These are phyloP conservation scores for Brassica cretica DNA, from an alignment of 345 rosid species.

Conservation along the genomic window DNA sequence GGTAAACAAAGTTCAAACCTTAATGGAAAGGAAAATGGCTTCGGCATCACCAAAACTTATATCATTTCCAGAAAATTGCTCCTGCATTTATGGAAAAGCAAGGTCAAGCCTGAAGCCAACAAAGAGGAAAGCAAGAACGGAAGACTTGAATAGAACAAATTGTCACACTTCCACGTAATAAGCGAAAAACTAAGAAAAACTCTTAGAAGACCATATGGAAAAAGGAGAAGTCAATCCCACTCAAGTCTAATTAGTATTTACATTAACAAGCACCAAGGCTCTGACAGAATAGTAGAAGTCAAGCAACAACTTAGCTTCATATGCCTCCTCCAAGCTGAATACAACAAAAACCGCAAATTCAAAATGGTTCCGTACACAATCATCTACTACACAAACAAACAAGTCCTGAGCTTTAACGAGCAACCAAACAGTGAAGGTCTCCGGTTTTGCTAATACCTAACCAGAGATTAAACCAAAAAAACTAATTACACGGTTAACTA, in stretches of 20 bases:
- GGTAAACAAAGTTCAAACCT: conserved; percentile 57
- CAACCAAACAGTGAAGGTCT: not conserved
- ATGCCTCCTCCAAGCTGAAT: conserved; percentile 72
- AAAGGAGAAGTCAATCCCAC: not conserved
- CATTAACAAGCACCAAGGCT: conserved; percentile 77
- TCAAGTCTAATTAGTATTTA: conserved; percentile 38
- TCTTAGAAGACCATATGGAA: conserved; percentile 1
- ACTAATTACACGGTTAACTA: too few relatives aligned
- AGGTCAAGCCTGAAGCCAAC: conserved; percentile 6
- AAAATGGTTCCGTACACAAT: not conserved
- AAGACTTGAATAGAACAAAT: conserved; percentile 10
- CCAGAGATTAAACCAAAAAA: too few relatives aligned
- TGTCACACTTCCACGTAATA: not conserved
- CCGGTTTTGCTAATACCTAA: too few relatives aligned
- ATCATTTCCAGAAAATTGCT: conserved; percentile 60
- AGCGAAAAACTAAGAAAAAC: not conserved
- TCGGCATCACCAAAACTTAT: conserved; percentile 67
- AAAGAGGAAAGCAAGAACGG: not conserved
- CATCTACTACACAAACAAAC: not conserved
- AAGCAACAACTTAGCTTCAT: conserved; percentile 71
- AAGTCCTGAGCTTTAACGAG: conserved; percentile 5
- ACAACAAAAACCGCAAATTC: not conserved
- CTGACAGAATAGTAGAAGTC: conserved; percentile 72
- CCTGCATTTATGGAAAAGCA: conserved; percentile 44
- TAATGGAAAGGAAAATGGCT: conserved; percentile 73